phyloP scores from a whole-genome alignment of 768 basidiomycete genomes.

The Neoboletus brunneissimus region DNA sequence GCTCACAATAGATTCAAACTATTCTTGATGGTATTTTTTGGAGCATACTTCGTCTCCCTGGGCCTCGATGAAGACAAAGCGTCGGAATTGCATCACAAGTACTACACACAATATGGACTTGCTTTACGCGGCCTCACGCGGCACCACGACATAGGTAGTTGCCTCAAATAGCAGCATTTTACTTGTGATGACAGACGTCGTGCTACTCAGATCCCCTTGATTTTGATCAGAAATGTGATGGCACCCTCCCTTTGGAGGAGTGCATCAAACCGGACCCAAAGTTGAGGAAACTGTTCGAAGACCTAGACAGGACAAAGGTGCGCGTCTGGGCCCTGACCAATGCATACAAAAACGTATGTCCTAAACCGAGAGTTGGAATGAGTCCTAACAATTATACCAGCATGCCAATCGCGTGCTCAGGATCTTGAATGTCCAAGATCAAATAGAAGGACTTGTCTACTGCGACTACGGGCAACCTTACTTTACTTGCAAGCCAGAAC shows the following conservation, averaged over 20 bases:
- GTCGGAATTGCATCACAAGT: conserved; percentile 61
- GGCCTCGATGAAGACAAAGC: conserved; percentile 70
- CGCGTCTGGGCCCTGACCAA: conserved; percentile 88
- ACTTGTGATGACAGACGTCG: neutral
- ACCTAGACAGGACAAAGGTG: conserved; percentile 73
- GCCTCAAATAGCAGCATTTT: neutral
- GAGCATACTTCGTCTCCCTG: conserved; percentile 73
- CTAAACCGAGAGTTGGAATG: neutral
- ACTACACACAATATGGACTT: conserved; percentile 81
- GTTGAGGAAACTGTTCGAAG: conserved; percentile 66
- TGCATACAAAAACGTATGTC: conserved; percentile 65
- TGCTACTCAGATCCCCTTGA: conserved; percentile 67
- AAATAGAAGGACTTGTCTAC: conserved; percentile 70
- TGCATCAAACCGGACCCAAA: conserved; percentile 65
- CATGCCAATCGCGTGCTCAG: conserved; percentile 78
- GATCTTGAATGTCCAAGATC: conserved; percentile 70
- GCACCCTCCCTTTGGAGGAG: conserved; percentile 76
- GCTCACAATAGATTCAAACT: neutral
- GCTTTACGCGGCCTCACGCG: conserved; percentile 74
- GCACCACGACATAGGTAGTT: conserved; percentile 71
- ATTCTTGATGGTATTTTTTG: neutral
- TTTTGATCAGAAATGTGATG: conserved; percentile 82
- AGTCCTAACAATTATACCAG: conserved; percentile 37
- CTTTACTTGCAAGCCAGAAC: conserved; percentile 81
- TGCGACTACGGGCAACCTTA: conserved; percentile 69